Base-by-base conservation (phyloP, 2,329 filamentous ascomycete genomes). In the Sclerotinia subarctica region DNA sequence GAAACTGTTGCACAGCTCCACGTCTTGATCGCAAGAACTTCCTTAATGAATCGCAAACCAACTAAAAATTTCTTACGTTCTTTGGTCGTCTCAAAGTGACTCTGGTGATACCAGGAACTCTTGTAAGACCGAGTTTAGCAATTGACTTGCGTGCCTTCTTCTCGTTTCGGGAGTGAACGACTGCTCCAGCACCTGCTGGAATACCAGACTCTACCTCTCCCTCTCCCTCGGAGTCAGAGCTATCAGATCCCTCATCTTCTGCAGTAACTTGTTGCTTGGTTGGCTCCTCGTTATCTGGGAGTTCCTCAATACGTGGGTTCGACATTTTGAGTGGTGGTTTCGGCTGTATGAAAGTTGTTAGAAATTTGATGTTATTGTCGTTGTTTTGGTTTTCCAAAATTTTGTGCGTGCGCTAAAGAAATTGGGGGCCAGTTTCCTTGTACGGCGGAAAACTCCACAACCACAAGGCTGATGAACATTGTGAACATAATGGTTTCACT, bases 131-230 rank as follows among this genome's bases (percentile, higher is more conserved):
- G 79, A 98, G 89, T 90, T 99, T 99, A 82, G 93, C 92, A 81
- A 99, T 96, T 79, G 94, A 93, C 89, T 99, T 99, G 84, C 95
- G 91, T 78, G 95, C 96, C 90, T 99, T 99, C 92, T 99, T 99
- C 91, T 99, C 95, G 85, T 98, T 98, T 82, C 95, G 93, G 80
- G 93, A 97, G 88, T 98, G 94, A 79, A 99, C 90, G 77, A 95
- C 88, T 79, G 94, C 91, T 73, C 90, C 91, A 74, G 90, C 88
- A 79, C 94, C 95, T 75, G 91, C 90, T 80, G 94, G 93, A 74
- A 87, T 80, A 75, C 80, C 81, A 72, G 80, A 79, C 71, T 87
- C 87, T 75, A 87, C 89, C 81, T 95, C 93, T 72, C 87, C 89
- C 81, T 95, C 93, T 77, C 87, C 89, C 77, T 91, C 91, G 77